phyloP scores from a whole-genome alignment of 2,329 filamentous ascomycete genomes.

The Metarhizium robertsii region DNA sequence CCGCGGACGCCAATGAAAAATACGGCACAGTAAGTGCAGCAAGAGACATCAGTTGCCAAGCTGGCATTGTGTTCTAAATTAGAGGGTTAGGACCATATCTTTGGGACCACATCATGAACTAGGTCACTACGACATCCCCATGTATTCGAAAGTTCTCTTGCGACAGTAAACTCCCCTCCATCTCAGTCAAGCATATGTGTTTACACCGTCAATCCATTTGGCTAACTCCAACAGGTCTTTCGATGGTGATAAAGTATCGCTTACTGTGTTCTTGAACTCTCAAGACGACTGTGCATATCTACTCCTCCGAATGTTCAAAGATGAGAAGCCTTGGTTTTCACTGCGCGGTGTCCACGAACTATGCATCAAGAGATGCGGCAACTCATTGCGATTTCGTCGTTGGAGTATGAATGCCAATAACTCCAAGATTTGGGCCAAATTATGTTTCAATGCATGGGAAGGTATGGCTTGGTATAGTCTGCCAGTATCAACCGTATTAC shows the following conservation, averaged over 20 bases:
- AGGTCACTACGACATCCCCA: slow-evolving; percentile 33
- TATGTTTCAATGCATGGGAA: slow-evolving; percentile 53
- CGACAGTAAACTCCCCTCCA: slow-evolving; percentile 32
- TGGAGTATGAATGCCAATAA: slow-evolving; percentile 37
- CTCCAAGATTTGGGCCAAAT: slow-evolving; percentile 42
- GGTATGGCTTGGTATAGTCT: slow-evolving; percentile 24
- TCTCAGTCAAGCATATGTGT: background rate
- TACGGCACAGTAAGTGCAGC: slow-evolving; percentile 25
- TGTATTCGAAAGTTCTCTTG: slow-evolving; percentile 42
- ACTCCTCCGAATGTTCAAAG: slow-evolving; percentile 33
- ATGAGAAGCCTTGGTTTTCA: slow-evolving; percentile 35
- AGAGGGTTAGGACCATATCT: slow-evolving; percentile 31
- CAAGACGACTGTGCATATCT: slow-evolving; percentile 35
- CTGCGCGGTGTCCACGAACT: slow-evolving; percentile 45
- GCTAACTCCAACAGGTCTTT: slow-evolving; percentile 32
- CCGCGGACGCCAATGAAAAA: slow-evolving; percentile 35
- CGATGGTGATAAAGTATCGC: slow-evolving; percentile 43
- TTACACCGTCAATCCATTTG: slow-evolving; percentile 4
- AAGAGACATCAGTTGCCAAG: slow-evolving; percentile 10
- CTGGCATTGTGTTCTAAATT: background rate
- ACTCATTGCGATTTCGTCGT: slow-evolving; percentile 39
- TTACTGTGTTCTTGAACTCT: slow-evolving; percentile 41
- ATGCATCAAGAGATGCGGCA: slow-evolving; percentile 38
- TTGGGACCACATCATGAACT: slow-evolving; percentile 36
- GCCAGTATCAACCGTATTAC: background rate